phyloP scores from a whole-genome alignment of 805 yeast species.

The Zygotorulaspora florentina region DNA sequence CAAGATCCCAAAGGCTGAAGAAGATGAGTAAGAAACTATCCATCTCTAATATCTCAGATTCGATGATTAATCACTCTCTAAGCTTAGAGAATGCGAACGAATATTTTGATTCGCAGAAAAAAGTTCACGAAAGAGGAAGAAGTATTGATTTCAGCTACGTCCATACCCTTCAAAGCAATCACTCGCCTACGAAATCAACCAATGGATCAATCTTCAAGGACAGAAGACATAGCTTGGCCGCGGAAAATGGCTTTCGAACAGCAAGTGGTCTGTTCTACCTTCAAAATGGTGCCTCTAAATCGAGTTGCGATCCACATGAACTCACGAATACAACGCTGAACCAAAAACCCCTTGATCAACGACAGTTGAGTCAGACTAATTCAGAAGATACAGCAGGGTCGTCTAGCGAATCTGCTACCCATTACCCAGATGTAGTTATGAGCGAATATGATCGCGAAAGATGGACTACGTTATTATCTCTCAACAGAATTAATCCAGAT shows the following conservation, averaged over 20 bases:
- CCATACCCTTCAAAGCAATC: constrained; percentile 28
- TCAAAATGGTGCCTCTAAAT: constrained; percentile 11
- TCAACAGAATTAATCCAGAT: constrained; percentile 5
- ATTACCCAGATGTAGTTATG: constrained; percentile 27
- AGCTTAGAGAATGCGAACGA: constrained; percentile 8
- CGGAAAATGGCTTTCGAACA: constrained; percentile 12
- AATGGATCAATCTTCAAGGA: constrained; percentile 8
- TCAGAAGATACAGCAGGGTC: constrained; percentile 7
- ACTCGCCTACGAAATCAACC: constrained; percentile 33
- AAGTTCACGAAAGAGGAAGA: constrained; percentile 24
- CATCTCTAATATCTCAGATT: constrained; percentile 29
- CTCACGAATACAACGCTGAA: constrained; percentile 5
- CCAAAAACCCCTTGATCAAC: constrained; percentile 5
- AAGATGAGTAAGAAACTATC: constrained; percentile 32
- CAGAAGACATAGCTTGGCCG: constrained; percentile 19
- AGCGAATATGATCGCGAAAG: constrained; percentile 37
- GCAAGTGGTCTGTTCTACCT: constrained; percentile 15
- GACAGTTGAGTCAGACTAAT: constrained; percentile 2
- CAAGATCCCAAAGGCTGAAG: constrained; percentile 26
- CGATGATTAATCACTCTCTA: constrained; percentile 11
- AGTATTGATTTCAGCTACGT: constrained; percentile 34
- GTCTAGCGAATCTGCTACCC: constrained; percentile 15
- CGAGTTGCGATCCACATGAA: constrained; percentile 5
- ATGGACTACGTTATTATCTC: constrained; percentile 26
- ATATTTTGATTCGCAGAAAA: constrained; percentile 1